Base-by-base conservation (phyloP, 2,329 filamentous ascomycete genomes). In the Davidsoniella australis region DNA sequence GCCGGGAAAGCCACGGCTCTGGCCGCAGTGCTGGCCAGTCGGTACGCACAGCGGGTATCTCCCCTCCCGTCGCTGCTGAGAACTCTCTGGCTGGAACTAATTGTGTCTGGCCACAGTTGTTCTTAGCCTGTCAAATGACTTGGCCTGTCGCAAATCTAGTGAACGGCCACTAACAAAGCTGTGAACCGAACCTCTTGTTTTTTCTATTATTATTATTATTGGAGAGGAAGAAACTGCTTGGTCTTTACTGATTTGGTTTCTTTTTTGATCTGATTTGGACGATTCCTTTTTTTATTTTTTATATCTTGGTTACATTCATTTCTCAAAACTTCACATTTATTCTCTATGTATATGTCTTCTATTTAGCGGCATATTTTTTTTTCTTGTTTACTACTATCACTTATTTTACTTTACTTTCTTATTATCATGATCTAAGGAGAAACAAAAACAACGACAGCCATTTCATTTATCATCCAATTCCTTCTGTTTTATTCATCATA, bases 31-130 rank as follows among this genome's bases (percentile, higher is more conserved):
- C 68, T 62, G 66, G 66, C 57, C 68, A 69, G 63, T 76, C 72
- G 38, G 72, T 64, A 18, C 69, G 74, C 44, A 76, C 72, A 3
- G 71, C 72, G 41, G 71, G 81, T 64, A 94, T 95, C 62, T 93
- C 85, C 54, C 85, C 85, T 33, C 88, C 88, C 3, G 83, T 94
- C 55, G 88, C 88, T 64, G 82, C 87, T 3, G 87, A 93, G 69
- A 95, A 95, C 72, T 94, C 86, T 47, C 75, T 95, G 56, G 88
- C 59, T 95, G 88, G 88, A 94, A 93, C 70, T 95, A 62, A 58
- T 55, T 38, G 48, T 52, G 18, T 46, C 41, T 14, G 23, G 20
- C 8, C 12, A 33, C 29, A 12, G 12, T 33, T 33, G 5, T 23
- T 12, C 8, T 33, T 10, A 33, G 4, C 9, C 1, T 33, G 12